Conservation (phyloP, 306 rosid genomes). For the Betula pendula region DNA sequence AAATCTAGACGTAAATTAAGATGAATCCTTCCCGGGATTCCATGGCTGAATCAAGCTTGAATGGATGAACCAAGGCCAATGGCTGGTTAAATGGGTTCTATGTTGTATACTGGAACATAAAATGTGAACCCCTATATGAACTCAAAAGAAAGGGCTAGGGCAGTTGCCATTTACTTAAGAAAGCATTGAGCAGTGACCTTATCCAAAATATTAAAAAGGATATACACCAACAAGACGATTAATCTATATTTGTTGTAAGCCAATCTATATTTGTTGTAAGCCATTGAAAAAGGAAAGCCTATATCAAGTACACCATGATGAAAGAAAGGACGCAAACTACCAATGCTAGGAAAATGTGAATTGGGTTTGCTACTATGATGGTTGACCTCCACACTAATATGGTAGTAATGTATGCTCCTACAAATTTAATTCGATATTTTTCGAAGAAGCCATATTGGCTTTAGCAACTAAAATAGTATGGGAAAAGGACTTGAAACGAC, state of each 20-base stretch:
- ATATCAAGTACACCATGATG: not conserved
- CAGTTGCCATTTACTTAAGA: not conserved
- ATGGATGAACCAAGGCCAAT: not conserved
- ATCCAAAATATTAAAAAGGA: too few species aligned
- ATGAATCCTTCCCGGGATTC: not conserved
- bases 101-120: too few species aligned
- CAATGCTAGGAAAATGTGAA: not conserved
- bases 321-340: not conserved
- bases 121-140: not conserved
- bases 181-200: not conserved
- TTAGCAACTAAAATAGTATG: too few species aligned
- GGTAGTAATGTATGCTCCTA: not conserved
- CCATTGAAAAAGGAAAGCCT: not conserved
- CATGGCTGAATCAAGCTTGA: not conserved
- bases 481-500: not conserved
- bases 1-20: not conserved
- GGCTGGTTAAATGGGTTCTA: too few species aligned
- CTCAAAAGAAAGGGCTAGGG: not conserved
- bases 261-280: not conserved
- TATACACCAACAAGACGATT: not conserved
- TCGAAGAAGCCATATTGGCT: too few species aligned
- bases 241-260: not conserved
- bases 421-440: too few species aligned
- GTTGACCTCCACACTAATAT: not conserved
- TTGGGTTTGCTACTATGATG: not conserved